Evolutionary conservation across 2,329 filamentous ascomycete genomes (phyloP), one percentile per base, ranked within the genome.

Genomic region (Xylariaceae sp.): DNA sequence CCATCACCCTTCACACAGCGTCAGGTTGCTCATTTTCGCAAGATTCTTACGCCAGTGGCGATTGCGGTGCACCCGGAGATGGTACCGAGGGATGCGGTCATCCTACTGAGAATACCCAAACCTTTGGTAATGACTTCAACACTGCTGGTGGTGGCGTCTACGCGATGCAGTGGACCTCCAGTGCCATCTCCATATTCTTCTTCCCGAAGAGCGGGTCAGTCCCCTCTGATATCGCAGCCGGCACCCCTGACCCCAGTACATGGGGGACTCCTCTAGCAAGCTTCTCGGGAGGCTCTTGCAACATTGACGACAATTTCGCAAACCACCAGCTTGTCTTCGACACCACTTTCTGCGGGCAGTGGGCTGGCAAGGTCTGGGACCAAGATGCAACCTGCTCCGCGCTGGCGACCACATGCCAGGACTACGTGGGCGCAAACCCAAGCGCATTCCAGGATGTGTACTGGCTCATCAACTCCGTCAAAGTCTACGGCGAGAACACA

Each of bases 261-360:
- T 95, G 90, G 85, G 85, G 83, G 11, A 71, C 66, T 1, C 88
- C 91, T 0, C 65, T 78, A 1, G 88, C 87, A 10, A 75, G 74
- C 32, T 96, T 95, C 69, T 69, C 74, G 11, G 78, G 75, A 38
- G 81, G 79, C 1, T 76, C 74, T 48, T 96, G 92, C 69, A 72
- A 91, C 59, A 86, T 95, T 56, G 74, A 83, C 52, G 57, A 69
- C 1, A 78, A 85, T 67, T 95, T 96, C 72, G 72, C 73, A 52
- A 69, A 86, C 52, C 80, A 95, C 72, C 80, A 85, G 59, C 83
- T 96, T 55, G 80, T 92, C 55, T 85, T 94, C 68, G 83, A 92
- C 70, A 94, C 85, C 1, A 87, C 87, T 6, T 89, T 95, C 67
- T 96, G 91, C 68, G 91, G 91, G 17, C 81, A 86, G 63, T 96